A percentile compares a stretch with the other conserved stretches of the same genome.
Conservation (phyloP, 1,139 yeast genomes). For the Geotrichum reessii region DNA sequence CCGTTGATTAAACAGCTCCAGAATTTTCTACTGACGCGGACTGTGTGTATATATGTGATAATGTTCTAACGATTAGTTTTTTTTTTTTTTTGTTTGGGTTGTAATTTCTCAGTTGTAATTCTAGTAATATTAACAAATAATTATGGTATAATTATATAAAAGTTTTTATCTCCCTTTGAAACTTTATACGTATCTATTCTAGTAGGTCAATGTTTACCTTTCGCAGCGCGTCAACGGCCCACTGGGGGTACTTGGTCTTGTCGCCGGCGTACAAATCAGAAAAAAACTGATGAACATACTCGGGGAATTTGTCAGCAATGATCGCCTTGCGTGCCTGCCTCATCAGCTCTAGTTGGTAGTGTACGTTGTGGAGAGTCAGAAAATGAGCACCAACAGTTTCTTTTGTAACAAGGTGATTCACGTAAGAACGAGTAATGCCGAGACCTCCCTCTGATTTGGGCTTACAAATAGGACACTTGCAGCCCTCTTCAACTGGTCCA, state of each 20-base stretch:
- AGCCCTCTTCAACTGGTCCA: slow-evolving; percentile 39
- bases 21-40: background rate
- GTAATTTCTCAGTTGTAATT: background rate
- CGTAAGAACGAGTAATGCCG: slow-evolving; percentile 38
- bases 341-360: slow-evolving; percentile 43
- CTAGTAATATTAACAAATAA: background rate
- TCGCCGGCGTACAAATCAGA: slow-evolving; percentile 34
- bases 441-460: slow-evolving; percentile 34
- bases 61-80: background rate
- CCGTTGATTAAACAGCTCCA: background rate
- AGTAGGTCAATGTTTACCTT: slow-evolving; percentile 35
- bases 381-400: slow-evolving; percentile 44
- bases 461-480: slow-evolving; percentile 40
- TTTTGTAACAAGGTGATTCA: slow-evolving; percentile 38
- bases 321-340: slow-evolving; percentile 39
- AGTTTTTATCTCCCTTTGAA: background rate
- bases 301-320: slow-evolving; percentile 37
- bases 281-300: slow-evolving; percentile 38
- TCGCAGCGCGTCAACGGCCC: slow-evolving; percentile 41
- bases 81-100: background rate
- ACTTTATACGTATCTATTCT: slow-evolving; percentile 2
- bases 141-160: too few relatives aligned
- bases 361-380: slow-evolving; percentile 41
- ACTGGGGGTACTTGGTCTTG: slow-evolving; percentile 34
- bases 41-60: background rate